phyloP scores from a whole-genome alignment of 148 eudicot species.

The Chenopodium suecicum region DNA sequence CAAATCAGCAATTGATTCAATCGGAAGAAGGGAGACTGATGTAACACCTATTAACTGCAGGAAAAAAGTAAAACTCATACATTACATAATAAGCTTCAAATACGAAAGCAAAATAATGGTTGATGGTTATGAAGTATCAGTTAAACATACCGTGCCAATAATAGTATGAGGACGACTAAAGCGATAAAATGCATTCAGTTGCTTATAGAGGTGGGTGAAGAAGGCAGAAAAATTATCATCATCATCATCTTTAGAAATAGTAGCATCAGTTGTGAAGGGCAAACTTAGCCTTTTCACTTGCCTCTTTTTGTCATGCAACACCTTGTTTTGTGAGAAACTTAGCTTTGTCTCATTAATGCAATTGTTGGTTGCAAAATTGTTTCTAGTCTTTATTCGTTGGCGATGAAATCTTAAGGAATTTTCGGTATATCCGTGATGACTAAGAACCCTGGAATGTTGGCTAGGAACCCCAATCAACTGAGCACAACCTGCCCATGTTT shows the following conservation, averaged over 20 bases:
- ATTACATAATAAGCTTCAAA: background rate
- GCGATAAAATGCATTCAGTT: slow-evolving; percentile 31
- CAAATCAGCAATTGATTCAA: slow-evolving; percentile 33
- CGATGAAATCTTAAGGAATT: background rate
- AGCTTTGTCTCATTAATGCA: background rate
- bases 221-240: slow-evolving; percentile 11
- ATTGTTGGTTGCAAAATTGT: background rate
- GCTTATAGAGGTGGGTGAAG: slow-evolving; percentile 12
- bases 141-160: slow-evolving; percentile 42
- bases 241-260: slow-evolving; percentile 14
- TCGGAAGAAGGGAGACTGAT: slow-evolving; percentile 45
- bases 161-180: slow-evolving; percentile 54
- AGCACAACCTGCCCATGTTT: slow-evolving; percentile 20
- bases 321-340: background rate
- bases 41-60: slow-evolving; percentile 47
- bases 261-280: slow-evolving; percentile 8
- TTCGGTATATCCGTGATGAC: background rate
- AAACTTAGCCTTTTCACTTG: slow-evolving; percentile 10
- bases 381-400: background rate
- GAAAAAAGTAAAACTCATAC: no score
- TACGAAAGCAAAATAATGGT: background rate
- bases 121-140: background rate
- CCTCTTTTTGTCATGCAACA: background rate
- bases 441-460: background rate
- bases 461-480: background rate